Evolutionary conservation across 2,329 filamentous ascomycete genomes (phyloP).

Genomic region (Colletotrichum horii): DNA sequence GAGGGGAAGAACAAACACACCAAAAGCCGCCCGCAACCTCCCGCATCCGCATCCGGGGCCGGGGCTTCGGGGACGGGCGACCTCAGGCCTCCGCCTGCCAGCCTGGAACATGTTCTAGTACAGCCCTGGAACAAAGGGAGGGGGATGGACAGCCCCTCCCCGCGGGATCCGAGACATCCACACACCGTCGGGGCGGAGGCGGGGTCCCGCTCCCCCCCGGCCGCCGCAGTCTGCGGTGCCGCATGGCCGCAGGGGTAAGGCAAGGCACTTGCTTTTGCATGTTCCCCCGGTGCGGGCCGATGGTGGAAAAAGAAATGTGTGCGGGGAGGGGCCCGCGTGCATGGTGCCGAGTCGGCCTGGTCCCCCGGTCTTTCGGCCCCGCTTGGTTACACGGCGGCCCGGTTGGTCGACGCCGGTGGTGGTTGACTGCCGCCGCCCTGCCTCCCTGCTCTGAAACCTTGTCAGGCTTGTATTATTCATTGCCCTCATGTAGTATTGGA

Average conservation of each 20-base stretch:
- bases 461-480: neutral
- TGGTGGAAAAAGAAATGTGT: neutral
- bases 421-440: neutral
- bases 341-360: neutral
- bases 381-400: neutral
- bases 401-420: neutral
- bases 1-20: neutral
- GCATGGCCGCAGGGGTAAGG: neutral
- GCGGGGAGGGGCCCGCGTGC: neutral
- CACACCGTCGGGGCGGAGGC: neutral
- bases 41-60: neutral
- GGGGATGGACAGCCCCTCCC: neutral
- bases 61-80: neutral
- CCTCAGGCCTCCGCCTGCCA: neutral
- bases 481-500: neutral
- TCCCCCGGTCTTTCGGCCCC: neutral
- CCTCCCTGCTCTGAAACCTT: neutral
- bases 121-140: neutral
- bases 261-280: neutral
- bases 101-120: neutral
- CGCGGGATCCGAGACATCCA: neutral
- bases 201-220: neutral
- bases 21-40: neutral
- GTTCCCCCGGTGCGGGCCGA: neutral
- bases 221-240: neutral